A percentile compares a stretch with the other conserved stretches of the same genome.
phyloP scores from a whole-genome alignment of 1,284 basidiomycete genomes.

The Cryptococcus amylolentus region DNA sequence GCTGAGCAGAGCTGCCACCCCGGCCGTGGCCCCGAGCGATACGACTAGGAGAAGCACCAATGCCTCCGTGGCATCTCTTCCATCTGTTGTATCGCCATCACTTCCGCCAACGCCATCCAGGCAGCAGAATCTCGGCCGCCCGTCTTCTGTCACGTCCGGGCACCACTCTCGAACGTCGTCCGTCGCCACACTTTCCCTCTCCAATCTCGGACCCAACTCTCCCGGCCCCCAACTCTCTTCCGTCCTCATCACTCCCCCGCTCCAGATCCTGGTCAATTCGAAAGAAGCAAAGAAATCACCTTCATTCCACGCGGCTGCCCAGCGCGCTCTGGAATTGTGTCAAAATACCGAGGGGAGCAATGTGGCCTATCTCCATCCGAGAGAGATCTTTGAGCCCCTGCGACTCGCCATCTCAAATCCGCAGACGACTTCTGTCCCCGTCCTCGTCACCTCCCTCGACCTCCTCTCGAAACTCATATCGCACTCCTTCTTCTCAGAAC shows the following conservation, averaged over 20 bases:
- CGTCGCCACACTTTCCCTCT: conserved; percentile 35
- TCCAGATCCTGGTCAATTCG: conserved; percentile 80
- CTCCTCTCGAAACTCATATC: conserved; percentile 94
- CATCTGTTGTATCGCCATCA: conserved; percentile 21
- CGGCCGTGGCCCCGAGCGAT: conserved; percentile 5
- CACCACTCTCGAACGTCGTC: conserved; percentile 37
- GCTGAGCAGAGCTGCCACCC: conserved; percentile 23
- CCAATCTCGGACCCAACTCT: conserved; percentile 16
- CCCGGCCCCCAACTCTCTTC: conserved; percentile 48
- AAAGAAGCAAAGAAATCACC: conserved; percentile 82
- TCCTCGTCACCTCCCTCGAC: conserved; percentile 91
- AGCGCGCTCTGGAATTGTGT: conserved; percentile 77
- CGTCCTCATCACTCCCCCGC: conserved; percentile 67
- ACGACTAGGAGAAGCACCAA: background rate
- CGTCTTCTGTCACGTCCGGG: conserved; percentile 7
- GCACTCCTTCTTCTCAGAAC: conserved; percentile 79
- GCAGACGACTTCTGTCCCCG: conserved; percentile 83
- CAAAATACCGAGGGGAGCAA: conserved; percentile 62
- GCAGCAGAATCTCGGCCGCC: conserved; percentile 16
- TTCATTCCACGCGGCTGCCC: conserved; percentile 75
- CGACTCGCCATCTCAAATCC: conserved; percentile 69
- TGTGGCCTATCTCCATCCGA: conserved; percentile 54
- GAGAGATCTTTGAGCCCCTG: conserved; percentile 88
- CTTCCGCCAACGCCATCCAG: conserved; percentile 25
- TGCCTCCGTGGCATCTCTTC: conserved; percentile 22